Evolutionary conservation across 2,329 filamentous ascomycete species (phyloP).

Genomic region (Colletotrichum zoysiae): DNA sequence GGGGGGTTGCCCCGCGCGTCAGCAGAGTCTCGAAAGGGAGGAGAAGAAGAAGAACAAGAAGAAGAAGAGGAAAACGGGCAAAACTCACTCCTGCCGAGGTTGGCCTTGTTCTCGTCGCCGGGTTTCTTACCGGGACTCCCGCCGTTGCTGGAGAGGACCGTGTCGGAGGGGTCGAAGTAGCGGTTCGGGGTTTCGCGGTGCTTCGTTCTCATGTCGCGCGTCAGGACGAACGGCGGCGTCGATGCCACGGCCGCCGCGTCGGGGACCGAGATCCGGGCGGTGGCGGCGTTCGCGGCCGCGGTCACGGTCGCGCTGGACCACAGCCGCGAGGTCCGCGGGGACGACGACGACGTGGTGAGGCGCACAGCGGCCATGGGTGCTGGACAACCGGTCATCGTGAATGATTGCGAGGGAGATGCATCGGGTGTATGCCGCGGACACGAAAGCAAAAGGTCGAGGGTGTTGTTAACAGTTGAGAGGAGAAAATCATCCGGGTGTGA

Average conservation of each 20-base stretch:
- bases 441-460: neutral
- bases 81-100: conserved; percentile 71
- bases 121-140: conserved; percentile 49
- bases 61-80: neutral
- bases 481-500: neutral
- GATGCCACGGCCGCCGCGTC: neutral
- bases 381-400: conserved; percentile 19
- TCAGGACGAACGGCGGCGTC: conserved; percentile 10
- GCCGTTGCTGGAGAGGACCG: conserved; percentile 17
- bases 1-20: neutral
- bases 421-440: conserved; percentile 1
- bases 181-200: conserved; percentile 22
- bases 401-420: conserved; percentile 7
- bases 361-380: conserved; percentile 36
- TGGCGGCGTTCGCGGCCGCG: conserved; percentile 2
- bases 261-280: neutral
- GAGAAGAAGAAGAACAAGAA: neutral
- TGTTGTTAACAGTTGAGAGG: neutral
- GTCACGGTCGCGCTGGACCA: conserved; percentile 17
- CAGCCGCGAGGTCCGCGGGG: conserved; percentile 30
- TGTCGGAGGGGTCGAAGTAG: conserved; percentile 41
- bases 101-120: conserved; percentile 69
- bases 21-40: neutral
- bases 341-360: conserved; percentile 20
- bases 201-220: conserved; percentile 16